phyloP scores from a whole-genome alignment of 1,139 yeast genomes.

The Martiniozyma asiatica region DNA sequence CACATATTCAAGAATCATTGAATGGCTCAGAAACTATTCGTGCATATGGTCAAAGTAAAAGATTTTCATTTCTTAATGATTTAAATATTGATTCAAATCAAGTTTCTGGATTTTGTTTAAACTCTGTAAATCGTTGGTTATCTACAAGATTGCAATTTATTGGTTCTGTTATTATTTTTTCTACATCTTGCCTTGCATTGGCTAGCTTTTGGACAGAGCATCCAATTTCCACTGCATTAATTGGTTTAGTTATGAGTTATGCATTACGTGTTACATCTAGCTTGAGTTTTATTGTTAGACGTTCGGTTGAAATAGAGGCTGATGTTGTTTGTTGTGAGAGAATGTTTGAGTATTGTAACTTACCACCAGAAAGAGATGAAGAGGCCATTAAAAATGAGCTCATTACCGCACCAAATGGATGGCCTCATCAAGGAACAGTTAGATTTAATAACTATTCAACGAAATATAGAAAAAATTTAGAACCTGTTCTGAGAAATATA shows the following conservation, averaged over 20 bases:
- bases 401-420: slow-evolving; percentile 27
- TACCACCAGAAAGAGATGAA: slow-evolving; percentile 44
- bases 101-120: slow-evolving; percentile 52
- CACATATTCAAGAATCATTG: slow-evolving; percentile 51
- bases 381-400: slow-evolving; percentile 18
- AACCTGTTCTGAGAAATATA: slow-evolving; percentile 45
- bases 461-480: slow-evolving; percentile 47
- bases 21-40: slow-evolving; percentile 49
- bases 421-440: slow-evolving; percentile 56
- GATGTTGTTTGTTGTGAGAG: slow-evolving; percentile 70
- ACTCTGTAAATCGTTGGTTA: slow-evolving; percentile 63
- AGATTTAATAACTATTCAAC: slow-evolving; percentile 50
- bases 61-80: slow-evolving; percentile 36
- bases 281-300: slow-evolving; percentile 49
- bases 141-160: slow-evolving; percentile 56
- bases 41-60: slow-evolving; percentile 38
- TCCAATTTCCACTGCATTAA: slow-evolving; percentile 51
- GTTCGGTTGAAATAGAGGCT: slow-evolving; percentile 64
- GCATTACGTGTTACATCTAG: slow-evolving; percentile 53
- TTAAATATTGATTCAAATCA: slow-evolving; percentile 33
- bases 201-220: slow-evolving; percentile 32
- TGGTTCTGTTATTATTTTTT: slow-evolving; percentile 51
- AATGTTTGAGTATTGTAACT: slow-evolving; percentile 55
- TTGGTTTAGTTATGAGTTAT: slow-evolving; percentile 65
- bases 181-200: slow-evolving; percentile 48